Conservation (phyloP, 148 eudicot genomes). For the Linanthus parryae region DNA sequence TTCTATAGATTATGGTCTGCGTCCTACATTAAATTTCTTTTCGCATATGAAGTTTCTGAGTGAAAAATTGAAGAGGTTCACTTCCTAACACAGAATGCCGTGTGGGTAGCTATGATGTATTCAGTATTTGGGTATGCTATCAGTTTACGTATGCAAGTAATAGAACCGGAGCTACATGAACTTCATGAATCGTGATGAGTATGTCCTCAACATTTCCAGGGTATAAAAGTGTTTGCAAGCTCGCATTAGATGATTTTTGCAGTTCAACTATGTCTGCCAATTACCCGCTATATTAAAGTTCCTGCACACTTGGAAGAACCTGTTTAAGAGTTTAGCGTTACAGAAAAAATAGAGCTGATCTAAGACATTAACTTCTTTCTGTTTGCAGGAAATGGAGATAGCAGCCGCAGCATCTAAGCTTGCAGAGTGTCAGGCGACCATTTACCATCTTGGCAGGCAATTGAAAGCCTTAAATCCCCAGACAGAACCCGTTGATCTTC, state of each 20-base stretch:
- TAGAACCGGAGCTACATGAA: too few relatives aligned
- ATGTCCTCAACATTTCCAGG: neutral
- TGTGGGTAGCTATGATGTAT: too few relatives aligned
- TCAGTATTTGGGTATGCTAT: too few relatives aligned
- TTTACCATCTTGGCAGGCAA: conserved; percentile 14
- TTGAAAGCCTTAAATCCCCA: conserved; percentile 8
- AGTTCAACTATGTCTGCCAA: neutral
- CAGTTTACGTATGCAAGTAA: too few relatives aligned
- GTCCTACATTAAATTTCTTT: too few relatives aligned
- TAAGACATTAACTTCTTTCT: neutral
- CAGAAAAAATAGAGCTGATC: neutral
- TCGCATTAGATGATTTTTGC: neutral
- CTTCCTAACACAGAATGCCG: too few relatives aligned
- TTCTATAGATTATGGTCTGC: too few relatives aligned
- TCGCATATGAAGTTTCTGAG: too few relatives aligned
- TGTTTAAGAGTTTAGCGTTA: neutral
- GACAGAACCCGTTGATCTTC: neutral
- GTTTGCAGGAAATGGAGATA: conserved; percentile 12
- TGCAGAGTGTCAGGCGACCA: conserved; percentile 14
- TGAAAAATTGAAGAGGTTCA: too few relatives aligned
- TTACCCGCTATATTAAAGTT: neutral
- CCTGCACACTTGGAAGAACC: neutral
- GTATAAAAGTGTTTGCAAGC: neutral
- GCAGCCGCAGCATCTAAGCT: conserved; percentile 10
- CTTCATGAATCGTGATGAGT: too few relatives aligned